phyloP scores from a whole-genome alignment of 352 stramenopile species.

The Phytophthora nicotianae region DNA sequence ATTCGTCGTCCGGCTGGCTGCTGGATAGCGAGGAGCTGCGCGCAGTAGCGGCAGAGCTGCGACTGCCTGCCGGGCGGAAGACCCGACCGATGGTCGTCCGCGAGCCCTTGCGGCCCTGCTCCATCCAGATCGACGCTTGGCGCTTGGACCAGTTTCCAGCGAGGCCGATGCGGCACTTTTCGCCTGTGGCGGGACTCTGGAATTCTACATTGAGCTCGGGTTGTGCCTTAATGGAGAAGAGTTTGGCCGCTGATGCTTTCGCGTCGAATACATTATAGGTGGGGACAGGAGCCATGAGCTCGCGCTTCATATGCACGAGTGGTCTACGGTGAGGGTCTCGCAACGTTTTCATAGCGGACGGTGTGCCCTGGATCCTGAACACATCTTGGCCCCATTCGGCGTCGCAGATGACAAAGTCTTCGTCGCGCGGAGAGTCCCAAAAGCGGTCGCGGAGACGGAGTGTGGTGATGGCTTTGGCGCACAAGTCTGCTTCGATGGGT shows the following conservation, averaged over 20 bases:
- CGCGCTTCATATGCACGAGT: conserved; percentile 48
- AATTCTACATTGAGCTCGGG: conserved; percentile 43
- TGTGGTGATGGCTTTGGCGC: conserved; percentile 35
- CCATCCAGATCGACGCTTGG: conserved; percentile 44
- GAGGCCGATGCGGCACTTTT: conserved; percentile 43
- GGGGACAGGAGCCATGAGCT: conserved; percentile 38
- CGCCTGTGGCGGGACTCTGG: conserved; percentile 20
- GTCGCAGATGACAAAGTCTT: conserved; percentile 44
- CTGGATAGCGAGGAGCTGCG: conserved; percentile 29
- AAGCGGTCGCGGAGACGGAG: conserved; percentile 45
- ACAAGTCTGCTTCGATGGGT: conserved; percentile 29
- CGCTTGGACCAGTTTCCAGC: conserved; percentile 35
- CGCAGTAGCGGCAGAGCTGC: conserved; percentile 26
- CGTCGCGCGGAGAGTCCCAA: conserved; percentile 31
- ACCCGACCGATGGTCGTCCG: conserved; percentile 38
- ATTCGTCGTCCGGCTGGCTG: conserved; percentile 33
- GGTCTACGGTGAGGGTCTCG: conserved; percentile 28
- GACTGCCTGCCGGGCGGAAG: conserved; percentile 30
- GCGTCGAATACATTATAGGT: conserved; percentile 47
- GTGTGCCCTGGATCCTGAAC: conserved; percentile 44
- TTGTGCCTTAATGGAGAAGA: conserved; percentile 47
- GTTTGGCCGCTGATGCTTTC: conserved; percentile 30
- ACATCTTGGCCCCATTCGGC: conserved; percentile 35
- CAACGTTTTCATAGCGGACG: conserved; percentile 44
- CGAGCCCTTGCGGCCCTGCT: conserved; percentile 28